Evolutionary conservation across 805 yeast species (phyloP).

Genomic region (Wickerhamomyces pijperi): DNA sequence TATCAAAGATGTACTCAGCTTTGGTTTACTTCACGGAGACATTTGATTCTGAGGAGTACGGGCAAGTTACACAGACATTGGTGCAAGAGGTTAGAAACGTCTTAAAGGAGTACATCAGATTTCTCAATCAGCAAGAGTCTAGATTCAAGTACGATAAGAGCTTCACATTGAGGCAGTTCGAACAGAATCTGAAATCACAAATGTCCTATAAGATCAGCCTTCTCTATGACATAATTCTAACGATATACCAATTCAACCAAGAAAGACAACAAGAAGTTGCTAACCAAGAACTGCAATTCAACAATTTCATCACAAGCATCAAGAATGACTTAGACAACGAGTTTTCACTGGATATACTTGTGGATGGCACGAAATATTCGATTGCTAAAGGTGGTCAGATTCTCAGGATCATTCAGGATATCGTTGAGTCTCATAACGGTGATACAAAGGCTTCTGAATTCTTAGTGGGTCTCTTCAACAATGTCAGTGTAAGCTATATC

Average conservation of each 20-base stretch:
- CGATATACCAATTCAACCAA: constrained; percentile 36
- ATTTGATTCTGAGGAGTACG: constrained; percentile 46
- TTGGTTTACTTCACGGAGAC: constrained; percentile 48
- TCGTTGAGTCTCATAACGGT: constrained; percentile 51
- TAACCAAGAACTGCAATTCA: constrained; percentile 24
- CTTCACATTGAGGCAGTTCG: constrained; percentile 51
- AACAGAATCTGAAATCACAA: constrained; percentile 32
- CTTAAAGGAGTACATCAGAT: constrained; percentile 24
- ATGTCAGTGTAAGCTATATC: constrained; percentile 53
- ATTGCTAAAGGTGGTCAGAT: constrained; percentile 73
- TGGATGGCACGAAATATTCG: constrained; percentile 41
- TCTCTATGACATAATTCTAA: constrained; percentile 43
- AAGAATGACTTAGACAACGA: constrained; percentile 26
- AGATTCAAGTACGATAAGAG: constrained; percentile 34
- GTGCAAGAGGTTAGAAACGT: constrained; percentile 46
- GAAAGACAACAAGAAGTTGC: constrained; percentile 21
- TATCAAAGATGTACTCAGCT: constrained; percentile 54
- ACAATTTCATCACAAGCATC: constrained; percentile 30
- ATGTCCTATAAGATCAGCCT: constrained; percentile 34
- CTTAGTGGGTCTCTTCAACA: constrained; percentile 39
- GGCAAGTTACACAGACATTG: constrained; percentile 64
- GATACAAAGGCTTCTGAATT: constrained; percentile 46
- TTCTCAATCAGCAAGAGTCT: constrained; percentile 37
- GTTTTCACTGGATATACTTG: constrained; percentile 36
- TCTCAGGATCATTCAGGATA: constrained; percentile 46